Percentiles rank a stretch among this genome's conserved stretches.
Conservation (phyloP, 768 basidiomycete genomes). For the Kwoniella botswanensis region DNA sequence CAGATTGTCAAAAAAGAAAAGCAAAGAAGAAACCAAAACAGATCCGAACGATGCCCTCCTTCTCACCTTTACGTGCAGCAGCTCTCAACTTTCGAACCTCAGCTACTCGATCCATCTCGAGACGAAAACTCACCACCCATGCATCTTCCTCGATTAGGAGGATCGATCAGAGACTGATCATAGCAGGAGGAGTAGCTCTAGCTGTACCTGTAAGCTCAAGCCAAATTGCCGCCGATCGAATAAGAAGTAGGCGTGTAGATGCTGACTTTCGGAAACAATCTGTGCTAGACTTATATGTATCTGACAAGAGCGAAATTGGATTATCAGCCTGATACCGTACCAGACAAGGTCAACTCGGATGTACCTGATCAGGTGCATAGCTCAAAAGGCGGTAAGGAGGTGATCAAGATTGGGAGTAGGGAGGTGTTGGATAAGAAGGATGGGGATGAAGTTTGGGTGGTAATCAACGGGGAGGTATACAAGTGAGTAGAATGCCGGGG, state of each 20-base stretch:
- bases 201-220: constrained; percentile 23
- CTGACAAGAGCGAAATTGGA: constrained; percentile 36
- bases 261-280: not conserved
- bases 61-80: constrained; percentile 1
- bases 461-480: constrained; percentile 53
- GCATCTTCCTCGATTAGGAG: not conserved
- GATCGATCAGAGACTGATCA: constrained; percentile 12
- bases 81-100: not conserved
- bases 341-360: constrained; percentile 16
- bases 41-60: not conserved
- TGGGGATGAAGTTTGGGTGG: constrained; percentile 47
- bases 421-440: constrained; percentile 44
- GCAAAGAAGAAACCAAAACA: not conserved
- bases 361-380: constrained; percentile 30
- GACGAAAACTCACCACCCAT: not conserved
- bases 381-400: constrained; percentile 3
- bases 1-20: not conserved
- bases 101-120: not conserved
- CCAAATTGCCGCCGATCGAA: not conserved
- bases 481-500: constrained; percentile 39
- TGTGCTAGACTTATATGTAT: constrained; percentile 33
- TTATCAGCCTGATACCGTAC: constrained; percentile 21
- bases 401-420: constrained; percentile 22
- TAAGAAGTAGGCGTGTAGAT: not conserved
- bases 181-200: constrained; percentile 24